Evolutionary conservation across 2,329 filamentous ascomycete species (phyloP).

Genomic region (Clonostachys sp.): DNA sequence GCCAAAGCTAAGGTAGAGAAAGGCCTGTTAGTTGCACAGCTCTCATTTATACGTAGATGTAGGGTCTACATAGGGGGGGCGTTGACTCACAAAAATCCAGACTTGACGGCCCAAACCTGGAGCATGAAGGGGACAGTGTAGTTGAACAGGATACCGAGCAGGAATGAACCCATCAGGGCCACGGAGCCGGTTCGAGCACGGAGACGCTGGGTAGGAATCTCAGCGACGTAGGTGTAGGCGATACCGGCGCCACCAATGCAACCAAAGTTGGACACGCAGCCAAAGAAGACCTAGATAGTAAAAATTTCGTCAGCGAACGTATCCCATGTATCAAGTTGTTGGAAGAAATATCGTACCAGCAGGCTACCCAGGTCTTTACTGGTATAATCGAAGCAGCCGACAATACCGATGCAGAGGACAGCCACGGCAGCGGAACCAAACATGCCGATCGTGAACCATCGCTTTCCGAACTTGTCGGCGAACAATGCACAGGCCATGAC

Average conservation of each 20-base stretch:
- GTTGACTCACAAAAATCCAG: constrained; percentile 45
- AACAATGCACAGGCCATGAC: neutral
- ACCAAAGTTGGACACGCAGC: neutral
- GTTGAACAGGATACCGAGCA: neutral
- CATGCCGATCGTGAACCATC: neutral
- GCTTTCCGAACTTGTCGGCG: neutral
- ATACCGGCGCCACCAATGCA: neutral
- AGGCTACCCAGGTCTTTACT: neutral
- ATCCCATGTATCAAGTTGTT: neutral
- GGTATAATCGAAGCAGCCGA: neutral
- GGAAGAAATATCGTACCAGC: neutral
- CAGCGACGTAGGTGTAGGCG: neutral
- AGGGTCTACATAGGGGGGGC: constrained; percentile 19
- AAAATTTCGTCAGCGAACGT: no score
- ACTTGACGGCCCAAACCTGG: constrained; percentile 1
- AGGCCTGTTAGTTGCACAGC: no score
- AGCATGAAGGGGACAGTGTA: neutral
- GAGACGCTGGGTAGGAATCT: neutral
- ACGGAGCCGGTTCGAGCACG: neutral
- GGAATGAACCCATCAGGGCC: neutral
- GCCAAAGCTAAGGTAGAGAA: constrained; percentile 34
- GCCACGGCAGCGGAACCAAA: neutral
- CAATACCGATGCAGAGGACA: neutral
- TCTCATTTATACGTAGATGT: no score
- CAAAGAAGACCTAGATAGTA: neutral